Conservation (phyloP, 2,329 filamentous ascomycete genomes). For the Sarocladium brachiariae region DNA sequence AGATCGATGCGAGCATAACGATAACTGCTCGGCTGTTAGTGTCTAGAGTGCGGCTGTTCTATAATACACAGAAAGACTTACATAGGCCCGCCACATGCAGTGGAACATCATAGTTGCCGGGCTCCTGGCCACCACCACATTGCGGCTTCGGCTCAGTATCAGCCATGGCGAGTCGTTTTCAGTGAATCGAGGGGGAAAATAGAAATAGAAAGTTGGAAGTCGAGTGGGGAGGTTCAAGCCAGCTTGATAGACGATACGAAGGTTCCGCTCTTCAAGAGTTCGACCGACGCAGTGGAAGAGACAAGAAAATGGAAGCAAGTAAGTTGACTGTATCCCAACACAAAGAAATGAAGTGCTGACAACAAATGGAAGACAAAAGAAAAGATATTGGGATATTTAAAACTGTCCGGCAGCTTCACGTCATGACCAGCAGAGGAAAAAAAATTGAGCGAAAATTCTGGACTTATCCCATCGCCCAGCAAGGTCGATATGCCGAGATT, state of each 20-base stretch:
- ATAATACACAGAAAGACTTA: slow-evolving; percentile 14
- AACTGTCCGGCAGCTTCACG: slow-evolving; percentile 8
- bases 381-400: slow-evolving; percentile 6
- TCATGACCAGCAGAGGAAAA: slow-evolving; percentile 7
- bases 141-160: slow-evolving; percentile 20
- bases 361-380: slow-evolving; percentile 5
- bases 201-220: not conserved
- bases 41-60: not conserved
- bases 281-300: not conserved
- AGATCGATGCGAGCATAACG: slow-evolving; percentile 8
- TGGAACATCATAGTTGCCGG: slow-evolving; percentile 20
- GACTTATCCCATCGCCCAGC: slow-evolving; percentile 8
- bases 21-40: not conserved
- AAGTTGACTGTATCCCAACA: slow-evolving; percentile 4
- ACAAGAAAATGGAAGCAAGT: not conserved
- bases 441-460: not conserved
- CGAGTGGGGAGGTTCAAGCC: not conserved
- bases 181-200: not conserved
- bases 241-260: not conserved
- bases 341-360: slow-evolving; percentile 2
- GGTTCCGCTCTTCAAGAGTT: slow-evolving; percentile 4
- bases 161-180: not conserved
- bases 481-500: not conserved
- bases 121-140: slow-evolving; percentile 18
- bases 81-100: slow-evolving; percentile 24